These are phyloP conservation scores for Microdochium trichocladiopsis DNA, from an alignment of 2,329 filamentous ascomycete species.

Conservation along the genomic window DNA sequence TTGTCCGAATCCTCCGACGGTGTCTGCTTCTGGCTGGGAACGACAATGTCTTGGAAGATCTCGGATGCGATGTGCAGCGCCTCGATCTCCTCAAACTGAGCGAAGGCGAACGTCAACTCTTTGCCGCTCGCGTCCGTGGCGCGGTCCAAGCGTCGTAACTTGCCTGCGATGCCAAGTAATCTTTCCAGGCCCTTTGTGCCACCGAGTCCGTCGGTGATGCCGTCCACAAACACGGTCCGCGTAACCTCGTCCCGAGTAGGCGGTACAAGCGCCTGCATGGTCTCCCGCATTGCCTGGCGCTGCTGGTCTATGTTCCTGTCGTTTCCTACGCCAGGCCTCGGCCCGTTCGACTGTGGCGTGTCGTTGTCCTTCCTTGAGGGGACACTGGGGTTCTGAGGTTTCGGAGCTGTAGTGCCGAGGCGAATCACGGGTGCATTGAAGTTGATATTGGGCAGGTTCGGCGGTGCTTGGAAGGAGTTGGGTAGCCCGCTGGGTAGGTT, in stretches of 20 bases:
- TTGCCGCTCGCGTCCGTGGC: conserved; percentile 60
- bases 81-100: conserved; percentile 87
- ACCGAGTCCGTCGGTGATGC: conserved; percentile 71
- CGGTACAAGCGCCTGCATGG: conserved; percentile 65
- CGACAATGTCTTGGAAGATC: conserved; percentile 72
- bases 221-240: conserved; percentile 83
- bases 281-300: conserved; percentile 59
- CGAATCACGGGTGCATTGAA: conserved; percentile 96
- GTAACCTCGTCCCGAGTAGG: conserved; percentile 87
- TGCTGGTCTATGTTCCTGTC: conserved; percentile 62
- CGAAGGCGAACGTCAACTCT: conserved; percentile 85
- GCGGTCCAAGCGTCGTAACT: conserved; percentile 78
- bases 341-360: conserved; percentile 26
- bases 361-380: conserved; percentile 40
- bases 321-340: conserved; percentile 46
- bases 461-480: conserved; percentile 76
- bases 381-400: conserved; percentile 37
- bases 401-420: conserved; percentile 71
- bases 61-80: conserved; percentile 81
- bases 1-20: conserved; percentile 33
- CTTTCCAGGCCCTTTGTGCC: conserved; percentile 74
- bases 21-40: conserved; percentile 72
- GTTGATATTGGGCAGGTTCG: conserved; percentile 96
- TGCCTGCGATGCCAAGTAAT: conserved; percentile 70
- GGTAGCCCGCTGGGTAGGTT: conserved; percentile 76